Base-by-base conservation (phyloP, 208 protist species). In the Acanthamoeba lenticulata region DNA sequence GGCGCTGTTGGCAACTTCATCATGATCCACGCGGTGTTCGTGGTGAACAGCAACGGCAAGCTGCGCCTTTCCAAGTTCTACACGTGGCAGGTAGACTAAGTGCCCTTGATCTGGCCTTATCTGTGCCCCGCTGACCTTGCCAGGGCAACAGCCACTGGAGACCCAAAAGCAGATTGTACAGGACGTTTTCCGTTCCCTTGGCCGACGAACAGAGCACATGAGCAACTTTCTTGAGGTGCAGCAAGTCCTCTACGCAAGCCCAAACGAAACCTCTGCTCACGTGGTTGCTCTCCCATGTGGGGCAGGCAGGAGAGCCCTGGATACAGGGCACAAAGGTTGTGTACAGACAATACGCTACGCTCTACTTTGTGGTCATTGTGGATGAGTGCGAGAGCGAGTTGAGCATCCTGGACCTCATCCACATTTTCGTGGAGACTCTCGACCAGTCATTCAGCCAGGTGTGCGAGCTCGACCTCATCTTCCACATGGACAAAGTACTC, bases 391-490 rank as follows among this genome's bases (percentile, higher is more conserved):
- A 99, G 95, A 98, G 97, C 57, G 98, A 99, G 96, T 96, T 99
- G 29, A 99, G 98, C 45, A 99, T 99, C 49, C 96, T 99, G 1
- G 99, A 99, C 95, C 97, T 99, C 15, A 99, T 99, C 90, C 98
- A 99, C 94, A 95, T 99, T 27, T 99, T 99, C 91, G 99, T 99
- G 32, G 99, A 99, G 94, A 96, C 97, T 6, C 97, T 99, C 65
- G 99, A 99, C 95, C 97, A 98, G 81, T 97, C 96, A 86, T 99
- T 99, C 96, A 98, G 99, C 95, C 99, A 99, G 94, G 99, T 99
- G 49, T 99, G 99, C 94, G 99, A 99, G 95, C 95, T 99, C 6
- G 99, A 99, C 95, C 92, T 99, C 24, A 99, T 99, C 92, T 99
- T 99, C 94, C 98, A 99, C 95, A 98, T 98, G 7, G 99, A 99